Conservation (phyloP, 805 yeast species). For the Zygoascus bituminiphila region DNA sequence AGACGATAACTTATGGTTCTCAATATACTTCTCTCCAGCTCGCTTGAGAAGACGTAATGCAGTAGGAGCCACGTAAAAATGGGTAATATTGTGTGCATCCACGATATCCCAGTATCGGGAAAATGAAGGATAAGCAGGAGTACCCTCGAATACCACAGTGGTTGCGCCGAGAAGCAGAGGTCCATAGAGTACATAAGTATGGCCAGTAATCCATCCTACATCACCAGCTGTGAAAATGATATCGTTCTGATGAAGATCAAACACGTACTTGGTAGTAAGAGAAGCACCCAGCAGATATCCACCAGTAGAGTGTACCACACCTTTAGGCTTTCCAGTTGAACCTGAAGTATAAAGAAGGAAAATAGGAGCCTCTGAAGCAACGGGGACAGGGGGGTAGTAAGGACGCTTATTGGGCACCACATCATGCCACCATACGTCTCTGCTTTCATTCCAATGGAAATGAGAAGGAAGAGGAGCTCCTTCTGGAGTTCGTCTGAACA, state of each 20-base stretch:
- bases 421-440: constrained; percentile 96
- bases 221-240: constrained; percentile 94
- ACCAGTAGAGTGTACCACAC: constrained; percentile 90
- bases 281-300: constrained; percentile 92
- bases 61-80: constrained; percentile 93
- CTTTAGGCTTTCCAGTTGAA: constrained; percentile 97
- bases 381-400: constrained; percentile 81
- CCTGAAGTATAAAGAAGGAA: constrained; percentile 95
- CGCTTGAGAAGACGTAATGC: constrained; percentile 79
- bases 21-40: constrained; percentile 74
- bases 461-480: constrained; percentile 18
- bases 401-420: constrained; percentile 72
- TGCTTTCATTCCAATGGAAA: constrained; percentile 62
- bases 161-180: constrained; percentile 84
- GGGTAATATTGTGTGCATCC: constrained; percentile 77
- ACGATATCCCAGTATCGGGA: constrained; percentile 95
- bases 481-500: constrained; percentile 79
- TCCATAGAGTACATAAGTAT: constrained; percentile 90
- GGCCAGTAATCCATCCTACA: constrained; percentile 99
- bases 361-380: constrained; percentile 86
- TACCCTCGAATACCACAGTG: constrained; percentile 90
- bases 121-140: constrained; percentile 93
- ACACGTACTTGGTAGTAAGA: constrained; percentile 82
- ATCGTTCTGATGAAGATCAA: constrained; percentile 85
- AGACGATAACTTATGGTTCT: constrained; percentile 60